phyloP scores from a whole-genome alignment of 768 basidiomycete genomes.

The Phaffia tasmanica region DNA sequence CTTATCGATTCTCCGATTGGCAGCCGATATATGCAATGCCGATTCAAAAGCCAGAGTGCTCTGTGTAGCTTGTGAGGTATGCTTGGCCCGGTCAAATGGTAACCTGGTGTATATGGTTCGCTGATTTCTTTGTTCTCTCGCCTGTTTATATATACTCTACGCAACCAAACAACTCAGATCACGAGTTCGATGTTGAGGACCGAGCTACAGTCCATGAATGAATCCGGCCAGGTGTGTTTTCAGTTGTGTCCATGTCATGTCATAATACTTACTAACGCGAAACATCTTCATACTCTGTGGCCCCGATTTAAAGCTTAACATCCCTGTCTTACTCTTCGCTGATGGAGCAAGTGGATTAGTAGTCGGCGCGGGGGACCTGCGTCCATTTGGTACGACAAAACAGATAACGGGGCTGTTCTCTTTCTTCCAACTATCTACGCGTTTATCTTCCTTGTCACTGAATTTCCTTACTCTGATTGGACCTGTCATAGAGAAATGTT shows the following conservation, averaged over 20 bases:
- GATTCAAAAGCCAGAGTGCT: conserved; percentile 5
- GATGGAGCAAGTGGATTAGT: neutral
- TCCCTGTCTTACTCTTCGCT: neutral
- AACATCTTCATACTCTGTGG: no score
- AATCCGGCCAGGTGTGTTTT: neutral
- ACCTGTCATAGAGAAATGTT: neutral
- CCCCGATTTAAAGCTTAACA: neutral
- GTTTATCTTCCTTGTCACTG: neutral
- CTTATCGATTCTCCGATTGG: neutral
- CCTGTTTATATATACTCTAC: neutral
- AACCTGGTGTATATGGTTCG: neutral
- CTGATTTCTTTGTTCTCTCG: neutral
- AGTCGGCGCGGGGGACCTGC: neutral
- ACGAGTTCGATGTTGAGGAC: neutral
- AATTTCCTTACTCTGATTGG: neutral
- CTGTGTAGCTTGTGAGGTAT: conserved; percentile 8
- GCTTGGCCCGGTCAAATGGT: neutral
- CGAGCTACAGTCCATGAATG: neutral
- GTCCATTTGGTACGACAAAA: neutral
- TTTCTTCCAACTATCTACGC: neutral
- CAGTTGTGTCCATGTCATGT: no score
- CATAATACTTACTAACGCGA: no score
- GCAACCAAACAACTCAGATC: neutral
- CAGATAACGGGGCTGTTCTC: neutral
- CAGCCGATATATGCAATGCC: neutral